Evolutionary conservation across 2,329 filamentous ascomycete species (phyloP).

Genomic region (Aspergillus pseudoviridinutans): DNA sequence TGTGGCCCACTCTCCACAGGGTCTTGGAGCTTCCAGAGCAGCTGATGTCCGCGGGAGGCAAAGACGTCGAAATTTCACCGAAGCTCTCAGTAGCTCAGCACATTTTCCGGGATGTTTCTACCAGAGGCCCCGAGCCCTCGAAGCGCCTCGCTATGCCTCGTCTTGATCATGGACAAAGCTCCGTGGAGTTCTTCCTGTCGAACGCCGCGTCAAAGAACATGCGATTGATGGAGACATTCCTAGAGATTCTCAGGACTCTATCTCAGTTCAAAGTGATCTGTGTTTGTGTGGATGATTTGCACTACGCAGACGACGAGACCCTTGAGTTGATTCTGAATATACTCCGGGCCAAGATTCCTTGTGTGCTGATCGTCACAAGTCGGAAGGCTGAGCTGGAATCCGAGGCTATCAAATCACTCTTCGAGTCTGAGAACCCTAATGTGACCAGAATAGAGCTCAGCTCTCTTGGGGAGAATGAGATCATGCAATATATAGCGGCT

Average conservation of each 20-base stretch:
- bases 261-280: slow-evolving; percentile 82
- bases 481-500: slow-evolving; percentile 74
- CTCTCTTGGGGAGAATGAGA: slow-evolving; percentile 74
- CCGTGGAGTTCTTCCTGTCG: slow-evolving; percentile 36
- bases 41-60: slow-evolving; percentile 39
- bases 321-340: slow-evolving; percentile 79
- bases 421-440: slow-evolving; percentile 49
- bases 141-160: slow-evolving; percentile 30
- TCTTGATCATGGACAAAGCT: slow-evolving; percentile 33
- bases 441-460: slow-evolving; percentile 68
- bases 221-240: slow-evolving; percentile 79
- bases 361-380: slow-evolving; percentile 77
- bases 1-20: slow-evolving; percentile 55
- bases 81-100: slow-evolving; percentile 26
- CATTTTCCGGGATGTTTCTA: slow-evolving; percentile 27
- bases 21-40: slow-evolving; percentile 68
- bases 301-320: slow-evolving; percentile 85
- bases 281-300: slow-evolving; percentile 82
- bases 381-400: slow-evolving; percentile 62
- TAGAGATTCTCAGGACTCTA: slow-evolving; percentile 80
- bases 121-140: slow-evolving; percentile 24
- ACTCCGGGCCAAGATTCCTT: slow-evolving; percentile 70
- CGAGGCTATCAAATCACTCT: slow-evolving; percentile 37
- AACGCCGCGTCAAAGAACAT: slow-evolving; percentile 50
- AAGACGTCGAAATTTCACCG: slow-evolving; percentile 31